Conservation (phyloP, 805 yeast species). For the Phaffomyces opuntiae region DNA sequence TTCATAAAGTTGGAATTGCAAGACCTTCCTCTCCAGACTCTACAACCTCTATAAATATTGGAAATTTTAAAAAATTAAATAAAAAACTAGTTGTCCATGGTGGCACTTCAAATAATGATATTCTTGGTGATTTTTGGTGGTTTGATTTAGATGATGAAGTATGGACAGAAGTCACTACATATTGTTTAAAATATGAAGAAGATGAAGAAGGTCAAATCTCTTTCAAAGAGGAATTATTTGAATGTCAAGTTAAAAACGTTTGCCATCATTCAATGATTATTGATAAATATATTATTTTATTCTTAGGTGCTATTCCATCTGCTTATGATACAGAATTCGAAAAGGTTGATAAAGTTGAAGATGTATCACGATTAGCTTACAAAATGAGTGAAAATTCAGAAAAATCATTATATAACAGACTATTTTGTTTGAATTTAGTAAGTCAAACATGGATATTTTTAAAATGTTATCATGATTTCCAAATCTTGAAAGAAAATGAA, state of each 20-base stretch:
- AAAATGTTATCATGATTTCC: constrained; percentile 10
- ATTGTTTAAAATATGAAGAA: constrained; percentile 17
- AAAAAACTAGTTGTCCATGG: constrained; percentile 29
- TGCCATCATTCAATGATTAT: constrained; percentile 12
- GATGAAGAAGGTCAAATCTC: constrained; percentile 7
- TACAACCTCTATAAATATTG: neutral
- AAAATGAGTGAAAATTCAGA: neutral
- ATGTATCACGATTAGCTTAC: constrained; percentile 9
- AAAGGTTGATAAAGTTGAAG: constrained; percentile 4
- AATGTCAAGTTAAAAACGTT: constrained; percentile 11
- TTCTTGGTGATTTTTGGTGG: constrained; percentile 45
- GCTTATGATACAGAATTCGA: neutral
- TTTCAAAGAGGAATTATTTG: constrained; percentile 3
- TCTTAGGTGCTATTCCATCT: constrained; percentile 15
- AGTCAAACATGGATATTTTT: constrained; percentile 13
- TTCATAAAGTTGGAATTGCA: constrained; percentile 9
- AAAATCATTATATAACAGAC: constrained; percentile 5
- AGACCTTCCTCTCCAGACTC: constrained; percentile 12
- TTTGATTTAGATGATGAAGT: constrained; percentile 36
- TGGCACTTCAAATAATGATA: constrained; percentile 27
- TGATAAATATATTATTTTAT: constrained; percentile 15
- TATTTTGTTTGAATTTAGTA: constrained; percentile 10
- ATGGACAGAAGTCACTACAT: constrained; percentile 29
- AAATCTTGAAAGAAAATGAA: neutral
- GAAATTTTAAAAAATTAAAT: constrained; percentile 1